These are phyloP conservation scores for Pichia nakasei DNA, from an alignment of 805 yeast genomes.

Conservation along the genomic window DNA sequence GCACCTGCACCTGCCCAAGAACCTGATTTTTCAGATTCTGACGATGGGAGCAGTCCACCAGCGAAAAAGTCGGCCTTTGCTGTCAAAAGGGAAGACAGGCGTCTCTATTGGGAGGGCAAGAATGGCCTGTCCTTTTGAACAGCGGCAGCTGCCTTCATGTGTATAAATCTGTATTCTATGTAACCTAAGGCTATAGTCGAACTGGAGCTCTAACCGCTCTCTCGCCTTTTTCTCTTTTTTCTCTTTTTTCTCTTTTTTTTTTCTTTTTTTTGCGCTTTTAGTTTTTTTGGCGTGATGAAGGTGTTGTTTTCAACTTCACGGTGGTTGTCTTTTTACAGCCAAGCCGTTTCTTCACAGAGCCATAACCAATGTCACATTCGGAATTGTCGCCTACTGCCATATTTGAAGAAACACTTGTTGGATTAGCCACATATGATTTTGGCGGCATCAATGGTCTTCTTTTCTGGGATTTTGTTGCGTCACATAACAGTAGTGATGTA, in stretches of 20 bases:
- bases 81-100: conserved; percentile 60
- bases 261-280: not conserved
- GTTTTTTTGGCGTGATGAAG: not conserved
- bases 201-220: too few relatives aligned
- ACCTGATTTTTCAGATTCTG: conserved; percentile 41
- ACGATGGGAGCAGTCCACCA: conserved; percentile 1
- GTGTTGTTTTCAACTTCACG: not conserved
- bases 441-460: conserved; percentile 24
- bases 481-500: not conserved
- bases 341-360: too few relatives aligned
- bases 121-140: conserved; percentile 46
- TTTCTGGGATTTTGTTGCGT: conserved; percentile 26
- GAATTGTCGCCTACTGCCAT: conserved; percentile 26
- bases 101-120: conserved; percentile 46
- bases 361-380: too few relatives aligned
- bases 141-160: too few relatives aligned
- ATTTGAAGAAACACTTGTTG: conserved; percentile 26
- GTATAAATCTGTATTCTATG: too few relatives aligned
- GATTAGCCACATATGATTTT: conserved; percentile 28
- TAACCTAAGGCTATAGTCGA: too few relatives aligned
- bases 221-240: too few relatives aligned
- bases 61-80: conserved; percentile 46
- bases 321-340: too few relatives aligned
- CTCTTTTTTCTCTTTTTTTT: too few relatives aligned
- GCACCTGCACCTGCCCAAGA: conserved; percentile 36